Evolutionary conservation across 768 basidiomycete species (phyloP), one percentile per base, ranked within the genome.

Genomic region (Lactarius sanguifluus): DNA sequence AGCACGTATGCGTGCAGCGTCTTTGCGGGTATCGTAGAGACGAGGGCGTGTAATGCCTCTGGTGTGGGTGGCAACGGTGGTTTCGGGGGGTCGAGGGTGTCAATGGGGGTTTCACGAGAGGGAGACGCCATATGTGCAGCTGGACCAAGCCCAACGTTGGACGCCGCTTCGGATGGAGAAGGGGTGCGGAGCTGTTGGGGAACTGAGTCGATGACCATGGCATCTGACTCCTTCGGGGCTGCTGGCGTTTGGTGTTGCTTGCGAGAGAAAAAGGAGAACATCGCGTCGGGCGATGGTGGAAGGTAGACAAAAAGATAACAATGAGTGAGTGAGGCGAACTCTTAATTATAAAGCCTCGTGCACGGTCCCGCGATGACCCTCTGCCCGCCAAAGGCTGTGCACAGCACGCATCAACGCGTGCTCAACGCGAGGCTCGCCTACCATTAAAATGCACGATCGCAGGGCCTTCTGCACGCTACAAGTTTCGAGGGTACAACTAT

Each of bases 1-100:
- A 91, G 79, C 38, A 82, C 81, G 76, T 89, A 90, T 1, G 81
- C 65, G 72, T 90, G 87, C 0, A 91, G 78, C 0, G 81, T 86
- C 75, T 89, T 87, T 8, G 89, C 78, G 13, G 90, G 90, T 47
- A 91, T 81, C 15, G 84, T 80, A 36, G 78, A 73, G 72, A 91
- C 79, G 67, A 88, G 81, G 7, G 82, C 72, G 55, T 81, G 76
- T 2, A 91, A 77, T 80, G 68, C 75, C 45, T 75, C 76, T 57
- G 74, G 74, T 13, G 59, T 64, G 2, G 72, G 70, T 36, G 70
- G 65, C 34, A 67, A 69, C 5, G 54, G 57, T 38, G 65, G 68
- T 59, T 69, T 69, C 65, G 30, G 78, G 73, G 20, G 74, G 73
- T 5, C 78, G n/a, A 62, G 59, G 38, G 38, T 71, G 32, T 32